A percentile compares a stretch with the other conserved stretches of the same genome.
phyloP scores from a whole-genome alignment of 176 grass and related monocot species.

The Hordeum marinum region DNA sequence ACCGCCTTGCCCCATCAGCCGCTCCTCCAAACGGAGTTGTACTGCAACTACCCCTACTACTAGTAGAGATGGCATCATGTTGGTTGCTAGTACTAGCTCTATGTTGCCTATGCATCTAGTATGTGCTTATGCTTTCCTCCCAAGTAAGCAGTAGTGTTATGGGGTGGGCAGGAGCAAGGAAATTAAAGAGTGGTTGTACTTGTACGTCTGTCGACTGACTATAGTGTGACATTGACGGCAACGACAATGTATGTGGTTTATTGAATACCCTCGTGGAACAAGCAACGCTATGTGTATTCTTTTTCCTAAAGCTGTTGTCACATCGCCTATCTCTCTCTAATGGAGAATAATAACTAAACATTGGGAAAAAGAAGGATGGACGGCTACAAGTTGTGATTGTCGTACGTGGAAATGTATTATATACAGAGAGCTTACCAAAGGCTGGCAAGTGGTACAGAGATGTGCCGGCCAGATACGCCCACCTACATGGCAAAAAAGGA shows the following conservation, averaged over 20 bases:
- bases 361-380: background rate
- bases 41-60: slow-evolving; percentile 15
- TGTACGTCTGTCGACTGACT: slow-evolving; percentile 9
- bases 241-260: slow-evolving; percentile 20
- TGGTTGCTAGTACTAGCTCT: background rate
- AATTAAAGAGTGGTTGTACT: background rate
- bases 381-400: slow-evolving; percentile 4
- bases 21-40: slow-evolving; percentile 7
- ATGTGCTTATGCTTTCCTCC: background rate
- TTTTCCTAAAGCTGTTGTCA: background rate
- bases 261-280: background rate
- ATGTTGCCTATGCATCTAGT: background rate
- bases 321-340: background rate
- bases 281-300: background rate
- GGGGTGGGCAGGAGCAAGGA: slow-evolving; percentile 25
- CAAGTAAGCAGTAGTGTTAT: background rate
- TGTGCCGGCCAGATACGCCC: background rate
- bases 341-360: slow-evolving; percentile 6
- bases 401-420: background rate
- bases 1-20: background rate
- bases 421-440: background rate
- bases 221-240: slow-evolving; percentile 5
- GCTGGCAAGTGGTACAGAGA: background rate
- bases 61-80: background rate
- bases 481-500: too few species aligned